Evolutionary conservation across 2,329 filamentous ascomycete genomes (phyloP).

Genomic region (Metarhizium guizhouense): DNA sequence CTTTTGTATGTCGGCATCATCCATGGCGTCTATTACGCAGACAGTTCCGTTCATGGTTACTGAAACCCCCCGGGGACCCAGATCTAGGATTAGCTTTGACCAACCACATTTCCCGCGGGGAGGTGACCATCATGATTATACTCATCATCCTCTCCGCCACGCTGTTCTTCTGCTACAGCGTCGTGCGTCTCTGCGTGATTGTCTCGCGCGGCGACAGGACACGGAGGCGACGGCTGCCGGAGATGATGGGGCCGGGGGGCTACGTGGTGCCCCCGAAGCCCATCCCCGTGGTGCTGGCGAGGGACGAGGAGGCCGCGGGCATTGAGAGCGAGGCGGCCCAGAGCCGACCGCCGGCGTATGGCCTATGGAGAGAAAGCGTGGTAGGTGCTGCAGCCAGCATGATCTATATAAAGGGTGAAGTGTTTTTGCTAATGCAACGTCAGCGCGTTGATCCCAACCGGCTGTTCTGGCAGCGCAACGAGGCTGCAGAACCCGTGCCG

Average conservation of each 20-base stretch:
- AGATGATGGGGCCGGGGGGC: conserved; percentile 47
- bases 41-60: neutral
- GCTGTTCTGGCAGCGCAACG: conserved; percentile 70
- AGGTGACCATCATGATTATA: conserved; percentile 73
- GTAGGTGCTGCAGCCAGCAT: conserved; percentile 37
- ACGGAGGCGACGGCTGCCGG: conserved; percentile 17
- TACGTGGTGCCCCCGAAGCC: conserved; percentile 64
- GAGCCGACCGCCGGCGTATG: conserved; percentile 71
- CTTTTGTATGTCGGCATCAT: conserved; percentile 10
- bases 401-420: too few relatives aligned
- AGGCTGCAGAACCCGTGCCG: conserved; percentile 20
- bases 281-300: conserved; percentile 66
- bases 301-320: conserved; percentile 62
- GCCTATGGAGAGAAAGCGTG: conserved; percentile 74
- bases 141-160: conserved; percentile 65
- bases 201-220: conserved; percentile 39
- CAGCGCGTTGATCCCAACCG: conserved; percentile 72
- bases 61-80: conserved; percentile 22
- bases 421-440: neutral
- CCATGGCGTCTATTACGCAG: neutral
- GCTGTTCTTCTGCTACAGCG: conserved; percentile 71
- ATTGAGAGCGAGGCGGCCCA: conserved; percentile 46
- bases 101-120: conserved; percentile 51
- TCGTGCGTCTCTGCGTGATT: conserved; percentile 65
- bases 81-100: conserved; percentile 67